Evolutionary conservation across 495 filamentous ascomycete genomes (phyloP), one percentile per base, ranked within the genome.

Genomic region (Massariosphaeria phaeospora): DNA sequence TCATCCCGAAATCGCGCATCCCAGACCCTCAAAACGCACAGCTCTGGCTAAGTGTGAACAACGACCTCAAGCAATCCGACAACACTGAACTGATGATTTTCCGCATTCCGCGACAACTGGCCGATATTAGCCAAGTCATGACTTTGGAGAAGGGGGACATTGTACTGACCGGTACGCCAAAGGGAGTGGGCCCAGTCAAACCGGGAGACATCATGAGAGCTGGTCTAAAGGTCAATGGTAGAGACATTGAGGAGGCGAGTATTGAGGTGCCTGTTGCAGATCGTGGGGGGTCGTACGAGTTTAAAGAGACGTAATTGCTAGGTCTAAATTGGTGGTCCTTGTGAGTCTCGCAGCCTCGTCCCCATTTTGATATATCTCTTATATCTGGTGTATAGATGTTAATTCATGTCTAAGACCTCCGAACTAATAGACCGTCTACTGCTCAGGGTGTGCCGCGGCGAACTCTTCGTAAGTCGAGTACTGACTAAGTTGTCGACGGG

Each of bases 71-170:
- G 56, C 93, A 98, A 73, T 71, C 77, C n/a, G 93, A 96, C 68
- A 88, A 76, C 27, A 96, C 93, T 8, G 79, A 80, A 58, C 72
- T 97, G 63, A 97, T 98, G 90, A 79, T 98, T 24, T 94, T 94
- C 75, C 74, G 76, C 20, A 89, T 98, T 58, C 89, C 91, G n/a
- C 69, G 84, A 55, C 79, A 91, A 45, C 70, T 98, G 67, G 85
- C 84, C 56, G 89, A 96, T 73, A 94, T 97, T 63, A 89, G 86
- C 40, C 81, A 82, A 61, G 88, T 96, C n/a, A 95, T 96, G 86
- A 89, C 88, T 3, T 75, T 98, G 57, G 85, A 95, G 73, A 76
- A 85, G 67, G 93, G 91, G 35, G 93, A 98, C 73, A 79, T 97
- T 66, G 80, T 98, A 31, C 71, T 98, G 59, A 97, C 93, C 24